Evolutionary conservation across 106 monocot species (phyloP).

Genomic region (Allium fistulosum): DNA sequence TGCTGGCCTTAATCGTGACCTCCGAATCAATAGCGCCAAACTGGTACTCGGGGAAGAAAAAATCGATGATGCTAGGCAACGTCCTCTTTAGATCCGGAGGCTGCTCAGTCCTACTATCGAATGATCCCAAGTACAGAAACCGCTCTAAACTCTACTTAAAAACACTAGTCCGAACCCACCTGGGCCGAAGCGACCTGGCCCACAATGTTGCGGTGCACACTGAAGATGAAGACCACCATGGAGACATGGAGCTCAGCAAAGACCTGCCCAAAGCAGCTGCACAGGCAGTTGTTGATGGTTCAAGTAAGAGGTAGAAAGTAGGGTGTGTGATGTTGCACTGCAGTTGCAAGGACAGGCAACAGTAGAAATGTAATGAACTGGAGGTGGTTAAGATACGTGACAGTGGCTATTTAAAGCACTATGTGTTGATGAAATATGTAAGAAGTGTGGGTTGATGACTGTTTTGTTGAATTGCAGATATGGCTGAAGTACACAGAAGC

Average conservation of each 20-base stretch:
- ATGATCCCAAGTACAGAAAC: slow-evolving; percentile 13
- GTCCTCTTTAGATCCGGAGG: slow-evolving; percentile 80
- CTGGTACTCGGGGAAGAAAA: slow-evolving; percentile 66
- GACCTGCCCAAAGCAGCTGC: slow-evolving; percentile 17
- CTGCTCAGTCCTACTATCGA: slow-evolving; percentile 55
- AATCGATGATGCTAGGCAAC: slow-evolving; percentile 80
- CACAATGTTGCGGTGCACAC: slow-evolving; percentile 10
- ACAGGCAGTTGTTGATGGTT: slow-evolving; percentile 11
- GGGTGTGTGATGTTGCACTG: too few species aligned
- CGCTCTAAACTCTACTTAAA: slow-evolving; percentile 7
- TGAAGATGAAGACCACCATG: slow-evolving; percentile 13
- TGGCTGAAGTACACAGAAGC: too few species aligned
- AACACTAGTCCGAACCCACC: slow-evolving; percentile 10
- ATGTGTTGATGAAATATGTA: too few species aligned
- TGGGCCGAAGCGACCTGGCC: slow-evolving; percentile 11
- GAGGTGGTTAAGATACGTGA: too few species aligned
- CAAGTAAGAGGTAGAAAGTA: too few species aligned
- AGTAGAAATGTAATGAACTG: too few species aligned
- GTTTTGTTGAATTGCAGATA: too few species aligned
- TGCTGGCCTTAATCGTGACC: slow-evolving; percentile 44
- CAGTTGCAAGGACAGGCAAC: too few species aligned
- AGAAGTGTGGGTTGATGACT: too few species aligned
- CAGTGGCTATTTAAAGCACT: too few species aligned
- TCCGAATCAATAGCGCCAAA: slow-evolving; percentile 75
- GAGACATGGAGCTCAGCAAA: slow-evolving; percentile 13